phyloP scores from a whole-genome alignment of 805 yeast species.

The Lipomyces oligophaga region DNA sequence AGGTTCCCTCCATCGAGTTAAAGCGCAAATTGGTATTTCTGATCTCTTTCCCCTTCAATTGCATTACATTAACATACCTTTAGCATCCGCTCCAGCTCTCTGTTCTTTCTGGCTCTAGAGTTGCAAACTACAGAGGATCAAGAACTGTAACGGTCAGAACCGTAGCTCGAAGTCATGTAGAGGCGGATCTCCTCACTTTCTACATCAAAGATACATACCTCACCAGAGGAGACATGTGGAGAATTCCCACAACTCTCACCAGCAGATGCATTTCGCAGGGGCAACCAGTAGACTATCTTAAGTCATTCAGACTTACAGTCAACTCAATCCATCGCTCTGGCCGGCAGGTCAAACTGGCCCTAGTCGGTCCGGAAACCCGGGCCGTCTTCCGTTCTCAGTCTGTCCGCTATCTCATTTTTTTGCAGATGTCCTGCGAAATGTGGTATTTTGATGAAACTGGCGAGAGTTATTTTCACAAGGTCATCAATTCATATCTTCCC shows the following conservation, averaged over 20 bases:
- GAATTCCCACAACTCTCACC: conserved; percentile 57
- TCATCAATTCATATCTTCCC: conserved; percentile 89
- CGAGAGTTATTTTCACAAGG: conserved; percentile 85
- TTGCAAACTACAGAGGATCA: conserved; percentile 20
- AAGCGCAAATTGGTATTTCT: conserved; percentile 7
- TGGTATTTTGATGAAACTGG: conserved; percentile 98
- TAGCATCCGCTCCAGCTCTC: conserved; percentile 21
- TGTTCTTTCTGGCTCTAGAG: conserved; percentile 20
- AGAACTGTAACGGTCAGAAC: conserved; percentile 16
- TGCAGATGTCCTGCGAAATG: conserved; percentile 92
- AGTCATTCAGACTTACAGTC: conserved; percentile 59
- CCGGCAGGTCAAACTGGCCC: conserved; percentile 15
- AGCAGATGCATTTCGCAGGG: conserved; percentile 63
- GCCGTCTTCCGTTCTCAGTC: conserved; percentile 88
- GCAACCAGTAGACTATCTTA: conserved; percentile 61
- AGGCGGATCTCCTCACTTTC: conserved; percentile 76
- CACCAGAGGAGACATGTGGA: conserved; percentile 93
- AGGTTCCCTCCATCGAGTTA: conserved; percentile 12
- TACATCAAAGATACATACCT: conserved; percentile 74
- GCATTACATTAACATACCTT: neutral
- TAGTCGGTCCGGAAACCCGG: conserved; percentile 50
- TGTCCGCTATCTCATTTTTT: conserved; percentile 73
- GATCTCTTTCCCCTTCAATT: neutral
- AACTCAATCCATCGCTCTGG: conserved; percentile 46
- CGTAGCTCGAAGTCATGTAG: conserved; percentile 19